Conservation (phyloP, 73 alveolate species). For the Loxodes magnus region DNA sequence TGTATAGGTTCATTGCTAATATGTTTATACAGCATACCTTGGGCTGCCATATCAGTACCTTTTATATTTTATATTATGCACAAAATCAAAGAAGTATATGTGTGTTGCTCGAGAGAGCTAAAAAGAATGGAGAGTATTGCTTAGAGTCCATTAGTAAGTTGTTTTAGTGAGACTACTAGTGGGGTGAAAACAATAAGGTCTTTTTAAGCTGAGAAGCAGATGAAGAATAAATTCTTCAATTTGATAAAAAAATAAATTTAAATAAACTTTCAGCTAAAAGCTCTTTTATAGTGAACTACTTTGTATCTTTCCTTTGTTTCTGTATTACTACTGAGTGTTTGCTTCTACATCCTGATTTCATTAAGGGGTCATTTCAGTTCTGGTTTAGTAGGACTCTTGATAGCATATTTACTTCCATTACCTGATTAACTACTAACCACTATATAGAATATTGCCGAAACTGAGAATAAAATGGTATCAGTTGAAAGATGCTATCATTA, state of each 20-base stretch:
- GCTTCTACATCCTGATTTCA: slow-evolving; percentile 19
- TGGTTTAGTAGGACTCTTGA: slow-evolving; percentile 27
- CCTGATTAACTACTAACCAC: slow-evolving; percentile 42
- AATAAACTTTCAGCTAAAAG: background rate
- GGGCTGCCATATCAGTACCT: background rate
- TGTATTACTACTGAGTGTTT: slow-evolving; percentile 29
- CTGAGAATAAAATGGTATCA: slow-evolving; percentile 52
- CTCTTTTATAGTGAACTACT: background rate
- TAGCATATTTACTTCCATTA: slow-evolving; percentile 36
- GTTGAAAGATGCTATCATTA: slow-evolving; percentile 40
- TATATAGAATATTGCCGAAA: slow-evolving; percentile 31
- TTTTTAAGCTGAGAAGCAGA: slow-evolving; percentile 22
- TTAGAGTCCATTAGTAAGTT: slow-evolving; percentile 60
- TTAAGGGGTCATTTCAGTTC: slow-evolving; percentile 25
- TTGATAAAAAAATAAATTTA: slow-evolving; percentile 29
- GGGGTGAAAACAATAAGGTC: slow-evolving; percentile 70
- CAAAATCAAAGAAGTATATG: slow-evolving; percentile 37
- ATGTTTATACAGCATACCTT: slow-evolving; percentile 13
- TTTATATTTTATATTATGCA: slow-evolving; percentile 14
- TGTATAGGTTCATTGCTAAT: slow-evolving; percentile 25
- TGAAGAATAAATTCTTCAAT: slow-evolving; percentile 20
- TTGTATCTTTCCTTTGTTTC: slow-evolving; percentile 19
- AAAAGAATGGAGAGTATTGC: slow-evolving; percentile 60
- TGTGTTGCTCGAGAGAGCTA: slow-evolving; percentile 63
- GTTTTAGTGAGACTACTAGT: slow-evolving; percentile 48